Conservation (phyloP, 768 basidiomycete genomes). For the Wakefieldia striispora region DNA sequence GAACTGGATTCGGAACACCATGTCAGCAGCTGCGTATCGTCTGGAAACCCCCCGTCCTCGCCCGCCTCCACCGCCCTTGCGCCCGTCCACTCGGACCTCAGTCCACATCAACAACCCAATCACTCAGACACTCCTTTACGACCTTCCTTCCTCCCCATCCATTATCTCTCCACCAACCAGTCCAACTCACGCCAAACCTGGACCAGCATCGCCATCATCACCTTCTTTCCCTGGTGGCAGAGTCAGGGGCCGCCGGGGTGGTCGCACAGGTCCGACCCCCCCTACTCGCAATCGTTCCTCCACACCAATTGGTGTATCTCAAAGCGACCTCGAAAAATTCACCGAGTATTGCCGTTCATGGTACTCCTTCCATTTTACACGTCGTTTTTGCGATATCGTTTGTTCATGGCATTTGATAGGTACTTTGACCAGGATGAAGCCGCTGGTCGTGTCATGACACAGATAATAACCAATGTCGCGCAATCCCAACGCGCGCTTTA, state of each 20-base stretch:
- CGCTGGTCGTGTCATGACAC: slow-evolving; percentile 77
- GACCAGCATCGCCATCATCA: slow-evolving; percentile 53
- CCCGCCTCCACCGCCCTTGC: slow-evolving; percentile 56
- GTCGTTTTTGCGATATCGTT: not conserved
- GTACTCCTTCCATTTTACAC: slow-evolving; percentile 37
- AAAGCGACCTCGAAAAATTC: slow-evolving; percentile 74
- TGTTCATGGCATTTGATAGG: slow-evolving; percentile 42
- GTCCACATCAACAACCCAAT: slow-evolving; percentile 42
- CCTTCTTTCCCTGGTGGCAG: slow-evolving; percentile 51
- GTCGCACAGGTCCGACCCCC: slow-evolving; percentile 49
- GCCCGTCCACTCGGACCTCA: slow-evolving; percentile 46
- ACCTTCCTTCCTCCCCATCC: slow-evolving; percentile 61
- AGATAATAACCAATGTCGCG: slow-evolving; percentile 74
- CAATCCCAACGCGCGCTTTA: slow-evolving; percentile 85
- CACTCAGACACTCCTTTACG: slow-evolving; percentile 69
- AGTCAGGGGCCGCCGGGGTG: slow-evolving; percentile 47
- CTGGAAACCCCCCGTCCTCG: slow-evolving; percentile 63
- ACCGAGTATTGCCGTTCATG: slow-evolving; percentile 76
- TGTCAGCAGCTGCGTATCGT: slow-evolving; percentile 64
- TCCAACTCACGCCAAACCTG: slow-evolving; percentile 39
- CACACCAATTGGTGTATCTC: slow-evolving; percentile 64
- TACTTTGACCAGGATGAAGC: slow-evolving; percentile 82
- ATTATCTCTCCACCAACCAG: slow-evolving; percentile 55
- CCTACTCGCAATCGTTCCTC: slow-evolving; percentile 60
- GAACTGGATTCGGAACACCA: slow-evolving; percentile 39